Percentiles rank a stretch among this genome's conserved stretches.
Evolutionary conservation across 2,329 filamentous ascomycete species (phyloP).

Genomic region (Pestalotiopsis sp.): DNA sequence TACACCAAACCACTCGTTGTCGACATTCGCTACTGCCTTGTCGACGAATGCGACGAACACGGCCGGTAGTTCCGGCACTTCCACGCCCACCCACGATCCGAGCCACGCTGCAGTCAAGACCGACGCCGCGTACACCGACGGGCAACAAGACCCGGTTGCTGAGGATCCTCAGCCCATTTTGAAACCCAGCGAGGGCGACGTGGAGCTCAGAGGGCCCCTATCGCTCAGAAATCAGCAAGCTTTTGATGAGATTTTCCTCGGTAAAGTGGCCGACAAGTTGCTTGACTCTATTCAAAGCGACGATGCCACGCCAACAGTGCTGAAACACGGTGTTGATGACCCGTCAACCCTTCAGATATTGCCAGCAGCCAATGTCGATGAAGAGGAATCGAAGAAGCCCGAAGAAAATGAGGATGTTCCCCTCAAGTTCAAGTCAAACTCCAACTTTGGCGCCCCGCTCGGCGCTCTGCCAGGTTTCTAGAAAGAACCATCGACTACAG

Average conservation of each 20-base stretch:
- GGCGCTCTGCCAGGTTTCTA: constrained; percentile 7
- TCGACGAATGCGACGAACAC: constrained; percentile 42
- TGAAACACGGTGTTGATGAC: constrained; percentile 16
- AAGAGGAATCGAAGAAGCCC: neutral
- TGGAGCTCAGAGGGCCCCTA: constrained; percentile 51
- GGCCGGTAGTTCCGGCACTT: constrained; percentile 40
- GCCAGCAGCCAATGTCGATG: neutral
- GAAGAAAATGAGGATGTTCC: constrained; percentile 12
- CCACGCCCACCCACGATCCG: constrained; percentile 34
- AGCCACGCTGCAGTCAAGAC: constrained; percentile 14
- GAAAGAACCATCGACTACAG: neutral
- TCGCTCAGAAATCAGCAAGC: constrained; percentile 58
- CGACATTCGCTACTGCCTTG: constrained; percentile 47
- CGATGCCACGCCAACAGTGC: constrained; percentile 47
- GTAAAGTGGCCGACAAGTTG: constrained; percentile 51
- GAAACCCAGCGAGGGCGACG: constrained; percentile 45
- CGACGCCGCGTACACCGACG: constrained; percentile 21
- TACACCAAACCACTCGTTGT: constrained; percentile 60
- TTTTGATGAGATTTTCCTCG: constrained; percentile 57
- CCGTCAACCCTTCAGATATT: neutral
- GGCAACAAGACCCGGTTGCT: constrained; percentile 11
- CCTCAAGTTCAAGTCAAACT: constrained; percentile 13
- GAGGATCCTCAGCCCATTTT: constrained; percentile 27
- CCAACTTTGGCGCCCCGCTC: constrained; percentile 15
- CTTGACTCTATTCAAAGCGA: constrained; percentile 48